Conservation (phyloP, 306 rosid genomes). For the Morella rubra region DNA sequence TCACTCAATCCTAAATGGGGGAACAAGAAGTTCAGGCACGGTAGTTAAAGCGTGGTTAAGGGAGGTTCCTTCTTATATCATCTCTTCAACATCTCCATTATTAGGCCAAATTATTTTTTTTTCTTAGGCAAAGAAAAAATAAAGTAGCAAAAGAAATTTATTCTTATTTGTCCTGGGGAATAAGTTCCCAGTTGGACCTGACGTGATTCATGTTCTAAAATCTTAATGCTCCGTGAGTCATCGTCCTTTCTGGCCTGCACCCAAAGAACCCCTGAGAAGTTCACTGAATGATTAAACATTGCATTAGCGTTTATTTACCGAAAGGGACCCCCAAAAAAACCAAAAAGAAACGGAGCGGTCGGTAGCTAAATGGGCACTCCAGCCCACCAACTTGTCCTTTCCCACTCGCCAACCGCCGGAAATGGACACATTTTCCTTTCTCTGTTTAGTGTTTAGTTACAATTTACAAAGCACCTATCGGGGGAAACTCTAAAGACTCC, state of each 20-base stretch:
- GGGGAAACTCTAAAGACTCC: too few species aligned
- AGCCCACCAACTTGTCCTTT: slow-evolving; percentile 29
- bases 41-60: slow-evolving; percentile 28
- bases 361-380: not conserved
- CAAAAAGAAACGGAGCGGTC: slow-evolving; percentile 10
- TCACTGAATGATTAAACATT: not conserved
- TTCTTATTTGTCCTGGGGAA: too few species aligned
- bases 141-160: not conserved
- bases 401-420: slow-evolving; percentile 43
- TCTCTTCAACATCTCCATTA: too few species aligned
- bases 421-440: slow-evolving; percentile 8
- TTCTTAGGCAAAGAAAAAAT: not conserved
- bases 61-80: slow-evolving; percentile 5
- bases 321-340: not conserved
- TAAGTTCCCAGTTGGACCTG: too few species aligned
- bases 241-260: not conserved
- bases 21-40: not conserved
- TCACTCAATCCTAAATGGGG: not conserved
- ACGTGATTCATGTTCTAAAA: too few species aligned
- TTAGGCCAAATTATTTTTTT: too few species aligned
- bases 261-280: not conserved
- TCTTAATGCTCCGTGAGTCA: too few species aligned
- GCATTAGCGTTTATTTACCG: not conserved
- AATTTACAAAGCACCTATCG: too few species aligned
- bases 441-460: not conserved